A percentile compares a stretch with the other conserved stretches of the same genome.
phyloP scores from a whole-genome alignment of 495 filamentous ascomycete genomes.

The Aspergillus egyptiacus region DNA sequence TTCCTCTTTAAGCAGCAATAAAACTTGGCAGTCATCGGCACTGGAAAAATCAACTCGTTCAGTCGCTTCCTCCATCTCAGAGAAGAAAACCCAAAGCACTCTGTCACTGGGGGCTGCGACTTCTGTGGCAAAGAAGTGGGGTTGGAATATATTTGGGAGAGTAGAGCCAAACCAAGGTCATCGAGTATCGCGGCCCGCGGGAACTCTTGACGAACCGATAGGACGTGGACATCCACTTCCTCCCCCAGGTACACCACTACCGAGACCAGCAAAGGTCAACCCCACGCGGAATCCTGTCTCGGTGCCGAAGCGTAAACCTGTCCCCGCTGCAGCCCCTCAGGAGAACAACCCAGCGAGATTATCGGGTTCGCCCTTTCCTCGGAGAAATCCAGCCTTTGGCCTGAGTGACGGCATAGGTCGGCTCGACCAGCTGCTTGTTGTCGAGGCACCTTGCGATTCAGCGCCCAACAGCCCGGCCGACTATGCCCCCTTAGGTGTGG shows the following conservation, averaged over 20 bases:
- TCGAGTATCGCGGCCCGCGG: slow-evolving; percentile 34
- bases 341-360: slow-evolving; percentile 20
- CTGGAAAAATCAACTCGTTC: slow-evolving; percentile 40
- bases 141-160: slow-evolving; percentile 63
- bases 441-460: slow-evolving; percentile 48
- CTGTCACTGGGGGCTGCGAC: slow-evolving; percentile 66
- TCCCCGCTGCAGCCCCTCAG: slow-evolving; percentile 39
- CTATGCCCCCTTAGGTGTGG: slow-evolving; percentile 12
- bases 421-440: slow-evolving; percentile 43
- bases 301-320: slow-evolving; percentile 56
- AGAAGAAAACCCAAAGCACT: slow-evolving; percentile 32
- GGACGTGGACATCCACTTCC: slow-evolving; percentile 56
- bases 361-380: slow-evolving; percentile 28
- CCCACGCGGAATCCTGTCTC: slow-evolving; percentile 50
- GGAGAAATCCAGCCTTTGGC: slow-evolving; percentile 33
- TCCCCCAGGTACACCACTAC: slow-evolving; percentile 56
- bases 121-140: slow-evolving; percentile 79
- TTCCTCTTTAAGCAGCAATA: slow-evolving; percentile 25
- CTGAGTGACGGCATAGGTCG: slow-evolving; percentile 13
- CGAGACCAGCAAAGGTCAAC: slow-evolving; percentile 64
- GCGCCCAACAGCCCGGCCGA: slow-evolving; percentile 45
- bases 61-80: slow-evolving; percentile 22
- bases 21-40: slow-evolving; percentile 32
- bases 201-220: slow-evolving; percentile 62
- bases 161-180: slow-evolving; percentile 34